These are phyloP conservation scores for Candolleomyces eurysporus DNA, from an alignment of 768 basidiomycete species.

Conservation along the genomic window DNA sequence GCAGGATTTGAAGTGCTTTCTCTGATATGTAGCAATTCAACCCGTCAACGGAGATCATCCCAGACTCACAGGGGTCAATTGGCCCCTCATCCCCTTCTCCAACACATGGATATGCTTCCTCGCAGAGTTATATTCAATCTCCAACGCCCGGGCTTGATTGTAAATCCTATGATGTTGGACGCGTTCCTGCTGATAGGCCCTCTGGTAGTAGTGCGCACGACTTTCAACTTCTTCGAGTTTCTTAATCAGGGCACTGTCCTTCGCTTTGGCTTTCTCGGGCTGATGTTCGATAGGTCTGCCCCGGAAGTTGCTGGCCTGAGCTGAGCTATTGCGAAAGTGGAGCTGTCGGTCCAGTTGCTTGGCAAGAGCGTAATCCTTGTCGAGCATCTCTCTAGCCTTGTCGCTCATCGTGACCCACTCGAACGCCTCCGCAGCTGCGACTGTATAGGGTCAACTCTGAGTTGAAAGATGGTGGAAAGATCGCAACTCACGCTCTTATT, in stretches of 20 bases:
- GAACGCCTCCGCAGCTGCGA: not conserved
- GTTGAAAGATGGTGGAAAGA: not conserved
- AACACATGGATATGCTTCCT: constrained; percentile 8
- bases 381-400: not conserved
- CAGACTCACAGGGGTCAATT: no score
- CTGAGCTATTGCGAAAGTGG: not conserved
- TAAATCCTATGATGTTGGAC: not conserved
- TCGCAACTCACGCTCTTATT: not conserved
- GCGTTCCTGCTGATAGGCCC: not conserved
- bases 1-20: no score
- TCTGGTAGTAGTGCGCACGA: not conserved
- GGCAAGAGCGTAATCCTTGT: not conserved
- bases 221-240: constrained; percentile 5
- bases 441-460: not conserved
- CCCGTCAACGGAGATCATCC: no score
- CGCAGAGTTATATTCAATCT: constrained; percentile 6
- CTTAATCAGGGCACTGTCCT: constrained; percentile 4
- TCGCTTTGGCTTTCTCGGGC: not conserved
- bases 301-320: not conserved
- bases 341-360: not conserved
- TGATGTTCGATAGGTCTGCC: not conserved
- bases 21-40: no score
- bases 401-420: not conserved
- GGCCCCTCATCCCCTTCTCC: constrained; percentile 9
- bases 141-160: not conserved